Conservation (phyloP, 129 eudicot species). For the Arctium lappa region DNA sequence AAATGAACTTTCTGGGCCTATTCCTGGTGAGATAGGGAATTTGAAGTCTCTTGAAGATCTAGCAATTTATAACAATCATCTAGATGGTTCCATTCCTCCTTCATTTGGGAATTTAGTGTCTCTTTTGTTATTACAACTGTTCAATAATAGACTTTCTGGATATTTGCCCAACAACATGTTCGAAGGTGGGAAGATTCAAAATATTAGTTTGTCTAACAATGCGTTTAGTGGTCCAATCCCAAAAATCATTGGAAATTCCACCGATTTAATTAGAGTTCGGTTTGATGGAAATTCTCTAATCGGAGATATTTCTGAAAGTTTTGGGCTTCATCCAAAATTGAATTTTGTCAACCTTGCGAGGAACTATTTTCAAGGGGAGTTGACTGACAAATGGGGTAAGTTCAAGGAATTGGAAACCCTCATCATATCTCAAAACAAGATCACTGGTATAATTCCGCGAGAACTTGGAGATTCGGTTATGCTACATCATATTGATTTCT, state of each 20-base stretch:
- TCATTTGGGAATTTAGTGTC: not conserved
- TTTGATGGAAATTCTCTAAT: no score
- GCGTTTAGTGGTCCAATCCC: slow-evolving; percentile 24
- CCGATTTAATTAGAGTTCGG: slow-evolving; percentile 24
- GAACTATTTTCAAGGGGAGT: no score
- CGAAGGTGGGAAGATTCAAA: not conserved
- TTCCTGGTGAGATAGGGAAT: not conserved
- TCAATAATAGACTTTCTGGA: not conserved
- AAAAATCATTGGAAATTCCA: slow-evolving; percentile 31
- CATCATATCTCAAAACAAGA: no score
- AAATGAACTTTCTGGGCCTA: not conserved
- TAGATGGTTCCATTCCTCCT: no score
- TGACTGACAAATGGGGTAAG: no score
- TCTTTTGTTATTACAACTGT: not conserved
- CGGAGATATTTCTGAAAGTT: no score
- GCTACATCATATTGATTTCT: no score
- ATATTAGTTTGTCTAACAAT: not conserved
- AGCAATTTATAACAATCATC: not conserved
- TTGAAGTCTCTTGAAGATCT: not conserved
- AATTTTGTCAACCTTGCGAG: no score
- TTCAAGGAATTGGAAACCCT: no score
- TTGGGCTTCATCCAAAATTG: no score
- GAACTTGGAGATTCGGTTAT: no score
- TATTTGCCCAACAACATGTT: not conserved
- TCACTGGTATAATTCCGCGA: no score